Percentiles rank a stretch among this genome's conserved stretches.
These are phyloP conservation scores for Leptographium lundbergii DNA, from an alignment of 2,329 filamentous ascomycete species.

Conservation along the genomic window DNA sequence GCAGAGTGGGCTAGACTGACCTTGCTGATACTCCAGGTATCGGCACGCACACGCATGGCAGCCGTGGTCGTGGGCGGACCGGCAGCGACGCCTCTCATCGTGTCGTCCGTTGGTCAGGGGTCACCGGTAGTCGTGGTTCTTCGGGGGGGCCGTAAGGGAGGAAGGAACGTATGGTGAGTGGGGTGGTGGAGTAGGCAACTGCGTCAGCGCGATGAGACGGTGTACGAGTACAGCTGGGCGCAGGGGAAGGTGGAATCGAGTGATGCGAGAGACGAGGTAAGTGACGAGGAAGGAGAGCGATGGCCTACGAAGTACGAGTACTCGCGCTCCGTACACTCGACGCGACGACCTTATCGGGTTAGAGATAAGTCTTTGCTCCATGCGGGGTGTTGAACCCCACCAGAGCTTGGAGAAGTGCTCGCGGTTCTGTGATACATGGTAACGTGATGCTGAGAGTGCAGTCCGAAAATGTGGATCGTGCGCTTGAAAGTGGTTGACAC, in stretches of 20 bases:
- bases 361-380: background rate
- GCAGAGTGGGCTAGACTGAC: constrained; percentile 2
- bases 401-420: background rate
- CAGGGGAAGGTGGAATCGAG: background rate
- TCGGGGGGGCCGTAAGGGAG: constrained; percentile 3
- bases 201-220: background rate
- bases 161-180: background rate
- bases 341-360: background rate
- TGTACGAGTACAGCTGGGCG: background rate
- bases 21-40: constrained; percentile 28
- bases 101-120: background rate
- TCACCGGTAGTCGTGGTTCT: background rate
- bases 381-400: background rate
- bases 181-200: background rate
- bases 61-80: background rate
- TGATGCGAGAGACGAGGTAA: background rate
- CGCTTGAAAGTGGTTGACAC: too few species aligned
- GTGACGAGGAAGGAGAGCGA: too few species aligned
- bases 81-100: constrained; percentile 2
- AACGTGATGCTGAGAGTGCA: too few species aligned
- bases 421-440: too few species aligned
- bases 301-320: background rate
- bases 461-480: too few species aligned
- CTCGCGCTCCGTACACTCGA: background rate
- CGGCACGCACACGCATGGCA: constrained; percentile 13